Conservation (phyloP, 2,329 filamentous ascomycete genomes). For the Bipolaris bicolor region DNA sequence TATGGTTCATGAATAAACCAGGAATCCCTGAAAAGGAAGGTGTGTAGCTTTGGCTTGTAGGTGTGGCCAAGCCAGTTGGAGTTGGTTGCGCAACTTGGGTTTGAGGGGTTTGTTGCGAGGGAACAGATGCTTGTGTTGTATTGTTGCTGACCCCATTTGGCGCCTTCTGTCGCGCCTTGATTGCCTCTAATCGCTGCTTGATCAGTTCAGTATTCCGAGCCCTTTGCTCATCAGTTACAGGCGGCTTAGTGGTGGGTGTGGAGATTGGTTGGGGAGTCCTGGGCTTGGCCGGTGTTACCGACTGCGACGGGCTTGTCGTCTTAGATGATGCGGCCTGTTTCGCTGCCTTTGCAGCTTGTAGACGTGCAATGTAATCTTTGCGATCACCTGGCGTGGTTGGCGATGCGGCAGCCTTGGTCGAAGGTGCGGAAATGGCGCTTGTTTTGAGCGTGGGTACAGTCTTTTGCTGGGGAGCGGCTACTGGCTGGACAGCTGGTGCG, state of each 20-base stretch:
- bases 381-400: constrained; percentile 61
- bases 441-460: constrained; percentile 30
- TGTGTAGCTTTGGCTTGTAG: constrained; percentile 11
- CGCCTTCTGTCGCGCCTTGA: constrained; percentile 35
- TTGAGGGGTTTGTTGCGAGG: constrained; percentile 9
- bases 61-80: constrained; percentile 6
- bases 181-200: constrained; percentile 78
- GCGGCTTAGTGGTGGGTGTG: constrained; percentile 25
- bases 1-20: constrained; percentile 58
- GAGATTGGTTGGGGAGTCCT: constrained; percentile 21
- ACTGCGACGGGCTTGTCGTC: constrained; percentile 25
- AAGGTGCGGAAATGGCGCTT: constrained; percentile 16
- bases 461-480: constrained; percentile 17
- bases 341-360: constrained; percentile 76
- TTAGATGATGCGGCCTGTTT: constrained; percentile 31
- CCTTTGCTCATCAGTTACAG: constrained; percentile 50
- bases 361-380: constrained; percentile 76
- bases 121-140: constrained; percentile 2
- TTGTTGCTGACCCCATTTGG: constrained; percentile 13
- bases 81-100: constrained; percentile 3
- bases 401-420: constrained; percentile 23
- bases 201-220: constrained; percentile 75
- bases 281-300: constrained; percentile 24
- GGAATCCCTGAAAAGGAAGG: constrained; percentile 53
- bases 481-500: constrained; percentile 14